Conservation (phyloP, 371 early-diverging fungal species). For the Mortierella sp. region DNA sequence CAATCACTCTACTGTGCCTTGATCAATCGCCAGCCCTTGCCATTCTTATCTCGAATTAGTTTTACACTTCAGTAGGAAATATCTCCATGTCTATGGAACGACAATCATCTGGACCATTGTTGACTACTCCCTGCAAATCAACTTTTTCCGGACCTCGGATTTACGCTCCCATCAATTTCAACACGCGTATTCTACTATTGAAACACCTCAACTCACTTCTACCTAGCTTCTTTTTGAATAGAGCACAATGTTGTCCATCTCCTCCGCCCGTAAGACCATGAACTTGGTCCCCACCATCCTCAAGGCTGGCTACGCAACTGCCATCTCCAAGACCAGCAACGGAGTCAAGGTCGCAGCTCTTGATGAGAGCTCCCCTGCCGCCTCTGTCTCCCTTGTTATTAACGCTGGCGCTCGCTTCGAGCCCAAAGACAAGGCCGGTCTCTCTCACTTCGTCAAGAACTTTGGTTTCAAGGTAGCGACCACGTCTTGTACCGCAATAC, state of each 20-base stretch:
- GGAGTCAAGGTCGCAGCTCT: slow-evolving; percentile 72
- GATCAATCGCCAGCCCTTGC: neutral
- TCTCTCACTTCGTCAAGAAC: slow-evolving; percentile 92
- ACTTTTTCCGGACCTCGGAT: neutral
- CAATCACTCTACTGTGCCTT: neutral
- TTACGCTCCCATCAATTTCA: neutral
- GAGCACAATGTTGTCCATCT: slow-evolving; percentile 65
- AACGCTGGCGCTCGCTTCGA: slow-evolving; percentile 93
- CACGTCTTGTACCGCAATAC: neutral
- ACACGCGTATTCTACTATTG: neutral
- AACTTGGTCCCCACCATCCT: slow-evolving; percentile 66
- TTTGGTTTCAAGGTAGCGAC: slow-evolving; percentile 88
- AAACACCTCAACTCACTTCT: neutral
- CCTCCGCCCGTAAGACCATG: slow-evolving; percentile 73
- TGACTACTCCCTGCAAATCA: neutral
- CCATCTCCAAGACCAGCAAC: slow-evolving; percentile 65
- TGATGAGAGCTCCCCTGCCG: slow-evolving; percentile 77
- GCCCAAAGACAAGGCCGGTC: slow-evolving; percentile 77
- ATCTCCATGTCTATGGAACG: no score
- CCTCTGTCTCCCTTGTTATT: slow-evolving; percentile 88
- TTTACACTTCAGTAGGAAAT: neutral
- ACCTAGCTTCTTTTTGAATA: neutral
- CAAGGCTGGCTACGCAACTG: slow-evolving; percentile 71
- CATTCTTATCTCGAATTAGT: neutral
- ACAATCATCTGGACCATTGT: neutral